These are phyloP conservation scores for Monosporozyma siamensis DNA, from an alignment of 805 yeast genomes.

Conservation along the genomic window DNA sequence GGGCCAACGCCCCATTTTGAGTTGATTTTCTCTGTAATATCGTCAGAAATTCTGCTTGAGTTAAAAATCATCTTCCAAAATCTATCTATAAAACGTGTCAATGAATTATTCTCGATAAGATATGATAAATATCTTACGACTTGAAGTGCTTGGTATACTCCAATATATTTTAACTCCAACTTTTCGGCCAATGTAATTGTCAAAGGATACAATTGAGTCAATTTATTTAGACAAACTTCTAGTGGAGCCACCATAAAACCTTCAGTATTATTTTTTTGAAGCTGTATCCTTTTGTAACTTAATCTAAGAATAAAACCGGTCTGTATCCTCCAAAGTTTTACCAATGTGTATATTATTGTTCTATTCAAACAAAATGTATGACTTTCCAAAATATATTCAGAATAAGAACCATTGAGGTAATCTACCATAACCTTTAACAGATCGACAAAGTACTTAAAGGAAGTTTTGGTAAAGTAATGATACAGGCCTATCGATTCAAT, in stretches of 20 bases:
- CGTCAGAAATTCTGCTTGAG: constrained; percentile 6
- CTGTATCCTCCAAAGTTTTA: constrained; percentile 12
- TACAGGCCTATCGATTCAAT: constrained; percentile 6
- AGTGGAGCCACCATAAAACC: neutral
- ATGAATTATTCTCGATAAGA: constrained; percentile 8
- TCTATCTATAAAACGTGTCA: constrained; percentile 5
- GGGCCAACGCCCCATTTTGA: constrained; percentile 19
- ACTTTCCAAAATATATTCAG: neutral
- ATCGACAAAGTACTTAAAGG: constrained; percentile 4
- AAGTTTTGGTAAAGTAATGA: constrained; percentile 6
- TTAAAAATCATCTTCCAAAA: constrained; percentile 11
- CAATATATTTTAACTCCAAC: constrained; percentile 8
- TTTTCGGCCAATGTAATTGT: neutral
- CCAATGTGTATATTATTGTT: constrained; percentile 8
- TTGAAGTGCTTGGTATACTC: constrained; percentile 9
- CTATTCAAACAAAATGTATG: constrained; percentile 11
- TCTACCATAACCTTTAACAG: constrained; percentile 3
- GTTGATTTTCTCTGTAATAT: constrained; percentile 7
- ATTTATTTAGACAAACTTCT: neutral
- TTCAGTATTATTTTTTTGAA: neutral
- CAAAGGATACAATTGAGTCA: neutral
- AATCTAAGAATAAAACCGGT: constrained; percentile 9
- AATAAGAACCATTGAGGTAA: constrained; percentile 7
- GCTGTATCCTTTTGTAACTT: constrained; percentile 5
- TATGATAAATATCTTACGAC: constrained; percentile 12